Base-by-base conservation (phyloP, 192 early-diverging fungal genomes). In the Kickxella alabastrina region DNA sequence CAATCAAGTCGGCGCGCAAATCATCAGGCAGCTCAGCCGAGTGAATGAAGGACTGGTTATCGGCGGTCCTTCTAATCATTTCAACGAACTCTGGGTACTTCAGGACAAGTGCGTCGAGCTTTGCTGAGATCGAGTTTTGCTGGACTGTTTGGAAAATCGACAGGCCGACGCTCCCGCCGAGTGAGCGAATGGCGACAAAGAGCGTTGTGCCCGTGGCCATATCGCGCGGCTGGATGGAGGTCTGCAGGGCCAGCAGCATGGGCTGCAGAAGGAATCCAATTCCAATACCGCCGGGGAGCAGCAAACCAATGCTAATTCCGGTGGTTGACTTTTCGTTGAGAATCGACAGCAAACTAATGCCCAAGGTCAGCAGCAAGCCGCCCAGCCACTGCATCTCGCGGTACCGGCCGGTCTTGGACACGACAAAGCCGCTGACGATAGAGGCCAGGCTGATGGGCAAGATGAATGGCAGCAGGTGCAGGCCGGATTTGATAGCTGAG, bases 251-350 rank as follows among this genome's bases (percentile, higher is more conserved):
- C 37, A 29, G 57, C 3, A 82, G 23, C 51, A 66, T 75, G 4
- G 72, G 59, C 46, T 72, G 59, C 63, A 79, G 50, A 14, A 54
- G 10, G 10, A 79, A 35, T 10, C 77, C 77, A n/a, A 74, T 18
- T n/a, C 77, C 77, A 35, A 56, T 49, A 27, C 75, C 75, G 49
- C 62, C 66, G 9, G 64, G 36, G 8, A 68, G 67, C 4, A 76
- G 65, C n/a, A 69, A 54, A 18, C 77, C 77, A 4, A 68, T 69
- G 5, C 71, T 54, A 44, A 59, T 39, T 0, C 62, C 53, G 26
- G 38, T 57, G 45, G 62, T 59, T 0, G 54, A 58, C 22, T 69
- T 38, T 17, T 42, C 56, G 24, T 65, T 48, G 8, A 70, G 44
- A 9, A 71, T 43, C 24, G 43, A 37, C 37, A 78, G 61, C 9